A percentile compares a stretch with the other conserved stretches of the same genome.
These are phyloP conservation scores for Leishmania turanica DNA, from an alignment of 208 protist genomes.

Conservation along the genomic window DNA sequence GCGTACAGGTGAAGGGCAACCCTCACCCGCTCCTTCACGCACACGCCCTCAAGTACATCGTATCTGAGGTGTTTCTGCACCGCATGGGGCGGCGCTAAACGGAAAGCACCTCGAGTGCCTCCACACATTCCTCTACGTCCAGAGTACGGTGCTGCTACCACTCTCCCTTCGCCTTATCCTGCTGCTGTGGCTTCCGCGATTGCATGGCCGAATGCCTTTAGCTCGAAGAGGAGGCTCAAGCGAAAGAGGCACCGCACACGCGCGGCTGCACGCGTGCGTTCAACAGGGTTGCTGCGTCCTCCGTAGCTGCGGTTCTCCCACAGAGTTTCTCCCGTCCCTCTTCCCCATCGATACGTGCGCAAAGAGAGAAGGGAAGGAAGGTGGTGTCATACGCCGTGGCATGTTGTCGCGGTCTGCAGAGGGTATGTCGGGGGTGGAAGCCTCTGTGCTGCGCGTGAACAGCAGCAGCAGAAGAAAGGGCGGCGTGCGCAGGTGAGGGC, in stretches of 20 bases:
- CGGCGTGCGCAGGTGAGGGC: not conserved
- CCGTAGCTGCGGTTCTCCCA: not conserved
- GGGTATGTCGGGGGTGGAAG: not conserved
- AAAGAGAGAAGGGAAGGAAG: not conserved
- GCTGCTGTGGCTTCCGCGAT: not conserved
- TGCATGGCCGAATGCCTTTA: not conserved
- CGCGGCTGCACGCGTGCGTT: not conserved
- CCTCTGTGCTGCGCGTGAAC: not conserved
- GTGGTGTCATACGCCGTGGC: not conserved
- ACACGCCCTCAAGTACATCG: not conserved
- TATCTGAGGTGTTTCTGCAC: not conserved
- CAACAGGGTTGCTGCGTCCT: not conserved
- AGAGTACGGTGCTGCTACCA: not conserved
- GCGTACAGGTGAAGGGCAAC: not conserved
- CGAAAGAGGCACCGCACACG: not conserved
- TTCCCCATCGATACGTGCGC: not conserved
- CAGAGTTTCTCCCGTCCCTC: not conserved
- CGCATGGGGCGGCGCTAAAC: not conserved
- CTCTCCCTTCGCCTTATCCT: not conserved
- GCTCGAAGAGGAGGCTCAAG: not conserved
- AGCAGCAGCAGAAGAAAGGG: not conserved
- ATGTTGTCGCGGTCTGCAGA: not conserved
- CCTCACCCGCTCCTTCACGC: not conserved
- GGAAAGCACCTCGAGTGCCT: not conserved
- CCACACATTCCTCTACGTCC: too few species aligned